Percentiles rank a stretch among this genome's conserved stretches.
Evolutionary conservation across 306 rosid genomes (phyloP).

Genomic region (Argentina anserina): DNA sequence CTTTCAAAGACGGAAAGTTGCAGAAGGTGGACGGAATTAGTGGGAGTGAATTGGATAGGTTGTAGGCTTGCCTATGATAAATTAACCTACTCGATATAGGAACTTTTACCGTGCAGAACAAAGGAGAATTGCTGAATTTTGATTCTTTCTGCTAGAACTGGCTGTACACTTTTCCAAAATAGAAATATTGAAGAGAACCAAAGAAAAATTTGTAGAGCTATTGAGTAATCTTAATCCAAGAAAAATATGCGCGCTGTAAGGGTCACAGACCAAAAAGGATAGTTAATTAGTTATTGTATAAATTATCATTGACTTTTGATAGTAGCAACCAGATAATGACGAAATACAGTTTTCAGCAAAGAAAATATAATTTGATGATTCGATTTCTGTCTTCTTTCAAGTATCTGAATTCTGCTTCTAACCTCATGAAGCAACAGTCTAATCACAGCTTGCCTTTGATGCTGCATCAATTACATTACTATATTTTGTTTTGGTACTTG

Average conservation of each 20-base stretch:
- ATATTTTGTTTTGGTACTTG: not conserved
- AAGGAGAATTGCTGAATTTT: not conserved
- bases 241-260: not conserved
- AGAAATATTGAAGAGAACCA: not conserved
- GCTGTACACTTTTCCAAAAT: not conserved
- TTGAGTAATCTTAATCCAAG: not conserved
- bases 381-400: not conserved
- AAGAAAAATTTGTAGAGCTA: not conserved
- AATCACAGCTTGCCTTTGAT: not conserved
- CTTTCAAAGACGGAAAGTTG: not conserved
- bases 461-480: not conserved
- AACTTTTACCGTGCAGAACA: not conserved
- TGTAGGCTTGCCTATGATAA: not conserved
- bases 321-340: not conserved
- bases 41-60: not conserved
- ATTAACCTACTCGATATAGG: not conserved
- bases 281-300: not conserved
- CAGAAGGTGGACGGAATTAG: not conserved
- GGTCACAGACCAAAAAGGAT: not conserved
- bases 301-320: not conserved
- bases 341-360: not conserved
- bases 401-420: not conserved
- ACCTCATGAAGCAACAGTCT: not conserved
- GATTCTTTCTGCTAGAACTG: not conserved
- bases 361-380: not conserved